A percentile compares a stretch with the other conserved stretches of the same genome.
Evolutionary conservation across 2,329 filamentous ascomycete genomes (phyloP).

Genomic region (Pyrenochaeta sp.): DNA sequence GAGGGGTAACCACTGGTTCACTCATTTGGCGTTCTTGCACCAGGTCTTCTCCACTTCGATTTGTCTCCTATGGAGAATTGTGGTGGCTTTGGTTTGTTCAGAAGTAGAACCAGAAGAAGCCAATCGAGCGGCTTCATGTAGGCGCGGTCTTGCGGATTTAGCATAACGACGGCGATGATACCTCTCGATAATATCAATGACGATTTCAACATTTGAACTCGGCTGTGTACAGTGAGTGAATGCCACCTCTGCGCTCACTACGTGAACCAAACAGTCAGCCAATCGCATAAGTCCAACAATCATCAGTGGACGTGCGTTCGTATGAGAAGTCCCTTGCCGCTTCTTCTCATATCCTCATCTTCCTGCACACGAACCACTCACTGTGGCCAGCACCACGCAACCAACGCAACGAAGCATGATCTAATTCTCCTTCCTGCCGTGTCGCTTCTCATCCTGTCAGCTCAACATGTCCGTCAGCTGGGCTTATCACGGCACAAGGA

Average conservation of each 20-base stretch:
- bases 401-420: not conserved
- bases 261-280: too few relatives aligned
- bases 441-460: too few relatives aligned
- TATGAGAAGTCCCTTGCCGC: not conserved
- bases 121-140: too few relatives aligned
- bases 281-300: not conserved
- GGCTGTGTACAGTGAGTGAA: too few relatives aligned
- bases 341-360: not conserved
- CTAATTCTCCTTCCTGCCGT: too few relatives aligned
- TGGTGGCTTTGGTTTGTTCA: not conserved
- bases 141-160: not conserved
- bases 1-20: constrained; percentile 17
- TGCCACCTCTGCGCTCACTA: too few relatives aligned
- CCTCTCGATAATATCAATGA: not conserved
- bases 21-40: constrained; percentile 15
- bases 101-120: too few relatives aligned
- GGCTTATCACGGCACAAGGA: not conserved
- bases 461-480: not conserved
- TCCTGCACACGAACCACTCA: not conserved
- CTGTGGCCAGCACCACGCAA: not conserved
- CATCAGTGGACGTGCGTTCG: not conserved
- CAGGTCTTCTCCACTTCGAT: constrained; percentile 7
- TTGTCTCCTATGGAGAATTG: not conserved
- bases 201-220: not conserved
- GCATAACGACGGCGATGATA: constrained; percentile 2